phyloP scores from a whole-genome alignment of 1,284 basidiomycete genomes.

The Neolentinus lepideus region DNA sequence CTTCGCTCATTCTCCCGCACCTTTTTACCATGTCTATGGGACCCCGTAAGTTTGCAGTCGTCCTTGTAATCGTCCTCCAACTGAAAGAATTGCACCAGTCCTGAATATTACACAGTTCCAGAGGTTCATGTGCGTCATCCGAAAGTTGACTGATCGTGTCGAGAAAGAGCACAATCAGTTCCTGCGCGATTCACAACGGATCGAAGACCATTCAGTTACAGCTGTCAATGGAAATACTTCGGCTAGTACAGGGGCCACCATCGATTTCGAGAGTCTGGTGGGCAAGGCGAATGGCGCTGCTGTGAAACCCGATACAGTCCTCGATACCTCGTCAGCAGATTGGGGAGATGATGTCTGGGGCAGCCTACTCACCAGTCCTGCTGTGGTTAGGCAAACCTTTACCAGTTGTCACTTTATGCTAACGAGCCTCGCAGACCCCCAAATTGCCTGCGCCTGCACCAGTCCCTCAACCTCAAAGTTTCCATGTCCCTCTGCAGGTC shows the following conservation, averaged over 20 bases:
- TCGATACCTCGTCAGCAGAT: slow-evolving; percentile 28
- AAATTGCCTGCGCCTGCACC: slow-evolving; percentile 12
- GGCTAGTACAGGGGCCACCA: slow-evolving; percentile 30
- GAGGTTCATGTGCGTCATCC: slow-evolving; percentile 80
- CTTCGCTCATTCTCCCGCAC: slow-evolving; percentile 89
- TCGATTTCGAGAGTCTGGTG: slow-evolving; percentile 74
- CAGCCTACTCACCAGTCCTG: slow-evolving; percentile 49
- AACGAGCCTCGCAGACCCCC: slow-evolving; percentile 6
- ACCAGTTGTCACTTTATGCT: slow-evolving; percentile 6
- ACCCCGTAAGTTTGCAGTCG: slow-evolving; percentile 62
- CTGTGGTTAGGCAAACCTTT: slow-evolving; percentile 23
- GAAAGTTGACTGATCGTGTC: slow-evolving; percentile 69
- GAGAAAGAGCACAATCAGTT: slow-evolving; percentile 83
- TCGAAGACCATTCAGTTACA: slow-evolving; percentile 66
- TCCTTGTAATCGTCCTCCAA: background rate
- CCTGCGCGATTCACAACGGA: slow-evolving; percentile 73
- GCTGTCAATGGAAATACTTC: slow-evolving; percentile 22
- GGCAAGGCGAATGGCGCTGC: slow-evolving; percentile 39
- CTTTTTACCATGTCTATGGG: slow-evolving; percentile 96
- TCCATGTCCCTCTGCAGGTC: slow-evolving; percentile 14
- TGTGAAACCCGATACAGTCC: slow-evolving; percentile 38
- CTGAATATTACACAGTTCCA: slow-evolving; percentile 89
- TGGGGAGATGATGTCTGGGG: slow-evolving; percentile 82
- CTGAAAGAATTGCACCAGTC: slow-evolving; percentile 35
- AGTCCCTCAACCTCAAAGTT: slow-evolving; percentile 14